Evolutionary conservation across 2,329 filamentous ascomycete species (phyloP).

Genomic region (Rutstroemia sp.): DNA sequence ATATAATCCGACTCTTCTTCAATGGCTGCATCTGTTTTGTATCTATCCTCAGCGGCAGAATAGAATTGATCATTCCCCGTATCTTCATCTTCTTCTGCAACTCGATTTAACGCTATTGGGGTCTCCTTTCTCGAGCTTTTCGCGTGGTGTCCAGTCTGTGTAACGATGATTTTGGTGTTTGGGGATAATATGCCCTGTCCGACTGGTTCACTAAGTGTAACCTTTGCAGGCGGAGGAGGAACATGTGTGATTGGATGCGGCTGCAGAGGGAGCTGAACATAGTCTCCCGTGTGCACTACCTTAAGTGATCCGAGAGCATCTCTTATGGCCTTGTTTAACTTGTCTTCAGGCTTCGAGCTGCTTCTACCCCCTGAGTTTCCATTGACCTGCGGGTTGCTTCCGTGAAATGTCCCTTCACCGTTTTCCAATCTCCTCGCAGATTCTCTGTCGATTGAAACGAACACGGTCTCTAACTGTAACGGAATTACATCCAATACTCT

Average conservation of each 20-base stretch:
- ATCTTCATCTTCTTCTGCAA: constrained; percentile 62
- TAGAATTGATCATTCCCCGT: constrained; percentile 87
- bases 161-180: constrained; percentile 76
- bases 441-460: constrained; percentile 77
- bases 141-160: constrained; percentile 50
- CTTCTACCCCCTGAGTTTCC: constrained; percentile 32
- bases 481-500: constrained; percentile 74
- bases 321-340: constrained; percentile 60
- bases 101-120: constrained; percentile 41
- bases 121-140: constrained; percentile 44
- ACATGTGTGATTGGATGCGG: constrained; percentile 84
- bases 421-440: constrained; percentile 73
- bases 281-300: constrained; percentile 77
- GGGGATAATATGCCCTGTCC: constrained; percentile 75
- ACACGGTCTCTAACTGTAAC: constrained; percentile 74
- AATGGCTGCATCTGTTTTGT: constrained; percentile 47
- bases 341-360: constrained; percentile 41
- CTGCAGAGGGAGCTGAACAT: constrained; percentile 68
- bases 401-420: constrained; percentile 75
- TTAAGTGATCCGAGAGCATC: constrained; percentile 65
- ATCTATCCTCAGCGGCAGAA: constrained; percentile 78
- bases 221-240: constrained; percentile 74
- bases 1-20: constrained; percentile 49
- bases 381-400: constrained; percentile 45
- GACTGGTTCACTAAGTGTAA: constrained; percentile 91